phyloP scores from a whole-genome alignment of 2,329 filamentous ascomycete species.

The Nectriaceae sp. region DNA sequence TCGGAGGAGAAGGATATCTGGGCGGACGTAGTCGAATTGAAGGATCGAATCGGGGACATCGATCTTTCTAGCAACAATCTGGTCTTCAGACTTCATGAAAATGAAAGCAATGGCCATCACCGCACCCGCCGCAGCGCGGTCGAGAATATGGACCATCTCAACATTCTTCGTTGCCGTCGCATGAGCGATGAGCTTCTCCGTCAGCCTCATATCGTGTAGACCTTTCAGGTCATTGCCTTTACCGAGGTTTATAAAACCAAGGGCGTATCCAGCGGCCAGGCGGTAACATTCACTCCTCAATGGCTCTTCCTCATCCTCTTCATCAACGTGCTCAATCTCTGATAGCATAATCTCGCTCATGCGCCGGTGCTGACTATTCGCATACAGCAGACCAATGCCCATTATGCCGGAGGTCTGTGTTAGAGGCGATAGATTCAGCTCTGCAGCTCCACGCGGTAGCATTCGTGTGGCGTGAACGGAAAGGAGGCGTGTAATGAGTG shows the following conservation, averaged over 20 bases:
- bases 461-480: constrained; percentile 96
- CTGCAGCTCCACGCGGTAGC: constrained; percentile 87
- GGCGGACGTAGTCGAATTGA: constrained; percentile 94
- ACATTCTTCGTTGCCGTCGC: constrained; percentile 90
- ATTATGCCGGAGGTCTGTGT: constrained; percentile 96
- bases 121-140: constrained; percentile 90
- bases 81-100: constrained; percentile 95
- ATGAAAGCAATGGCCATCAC: constrained; percentile 88
- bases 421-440: constrained; percentile 87
- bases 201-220: constrained; percentile 89
- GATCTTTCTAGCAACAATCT: constrained; percentile 83
- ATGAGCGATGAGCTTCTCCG: constrained; percentile 82
- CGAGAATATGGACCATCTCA: constrained; percentile 87
- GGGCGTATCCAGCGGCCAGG: constrained; percentile 86
- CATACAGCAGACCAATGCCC: constrained; percentile 94
- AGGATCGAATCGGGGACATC: constrained; percentile 87
- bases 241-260: constrained; percentile 92
- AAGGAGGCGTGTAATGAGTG: constrained; percentile 85
- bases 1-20: constrained; percentile 86
- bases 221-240: constrained; percentile 87
- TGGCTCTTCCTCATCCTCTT: constrained; percentile 79
- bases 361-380: constrained; percentile 90
- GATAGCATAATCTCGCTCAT: constrained; percentile 99
- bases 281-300: constrained; percentile 95
- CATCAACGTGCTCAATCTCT: constrained; percentile 86